Evolutionary conservation across 805 yeast genomes (phyloP).

Genomic region (Lipomyces mesembrius): DNA sequence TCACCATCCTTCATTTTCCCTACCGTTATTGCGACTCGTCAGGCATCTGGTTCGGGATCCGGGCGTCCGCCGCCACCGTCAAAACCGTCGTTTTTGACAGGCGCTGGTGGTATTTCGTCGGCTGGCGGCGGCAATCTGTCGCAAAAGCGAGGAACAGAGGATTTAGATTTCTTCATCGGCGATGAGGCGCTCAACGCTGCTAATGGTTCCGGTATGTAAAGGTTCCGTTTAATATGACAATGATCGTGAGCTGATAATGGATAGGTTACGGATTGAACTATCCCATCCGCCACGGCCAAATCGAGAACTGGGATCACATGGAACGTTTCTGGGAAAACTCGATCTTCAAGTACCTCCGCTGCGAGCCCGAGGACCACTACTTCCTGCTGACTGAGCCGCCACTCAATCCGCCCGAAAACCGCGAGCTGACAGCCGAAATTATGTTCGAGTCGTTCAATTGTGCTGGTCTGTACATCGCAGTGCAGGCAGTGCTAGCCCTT

Average conservation of each 20-base stretch:
- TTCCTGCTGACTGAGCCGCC: slow-evolving; percentile 98
- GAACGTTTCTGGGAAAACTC: slow-evolving; percentile 98
- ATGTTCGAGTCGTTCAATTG: slow-evolving; percentile 99
- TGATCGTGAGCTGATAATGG: neutral
- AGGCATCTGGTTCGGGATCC: slow-evolving; percentile 42
- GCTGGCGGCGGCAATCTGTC: slow-evolving; percentile 51
- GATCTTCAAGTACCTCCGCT: slow-evolving; percentile 91
- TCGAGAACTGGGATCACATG: slow-evolving; percentile 99
- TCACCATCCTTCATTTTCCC: slow-evolving; percentile 97
- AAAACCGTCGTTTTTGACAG: slow-evolving; percentile 51
- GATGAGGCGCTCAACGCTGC: slow-evolving; percentile 93
- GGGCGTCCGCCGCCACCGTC: slow-evolving; percentile 49
- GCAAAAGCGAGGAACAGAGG: slow-evolving; percentile 87
- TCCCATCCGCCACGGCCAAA: slow-evolving; percentile 97
- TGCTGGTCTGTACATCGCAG: slow-evolving; percentile 98
- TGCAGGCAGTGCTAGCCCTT: slow-evolving; percentile 96
- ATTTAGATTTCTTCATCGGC: slow-evolving; percentile 91
- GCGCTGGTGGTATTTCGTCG: slow-evolving; percentile 42
- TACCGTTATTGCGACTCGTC: slow-evolving; percentile 85
- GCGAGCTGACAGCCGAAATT: slow-evolving; percentile 98
- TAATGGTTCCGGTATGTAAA: slow-evolving; percentile 66
- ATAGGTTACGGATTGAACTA: slow-evolving; percentile 79
- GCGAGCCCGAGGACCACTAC: slow-evolving; percentile 99
- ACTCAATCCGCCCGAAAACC: slow-evolving; percentile 97
- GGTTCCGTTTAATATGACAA: neutral